Evolutionary conservation across 2,329 filamentous ascomycete genomes (phyloP).

Genomic region (Hymenoscyphus salicellus): DNA sequence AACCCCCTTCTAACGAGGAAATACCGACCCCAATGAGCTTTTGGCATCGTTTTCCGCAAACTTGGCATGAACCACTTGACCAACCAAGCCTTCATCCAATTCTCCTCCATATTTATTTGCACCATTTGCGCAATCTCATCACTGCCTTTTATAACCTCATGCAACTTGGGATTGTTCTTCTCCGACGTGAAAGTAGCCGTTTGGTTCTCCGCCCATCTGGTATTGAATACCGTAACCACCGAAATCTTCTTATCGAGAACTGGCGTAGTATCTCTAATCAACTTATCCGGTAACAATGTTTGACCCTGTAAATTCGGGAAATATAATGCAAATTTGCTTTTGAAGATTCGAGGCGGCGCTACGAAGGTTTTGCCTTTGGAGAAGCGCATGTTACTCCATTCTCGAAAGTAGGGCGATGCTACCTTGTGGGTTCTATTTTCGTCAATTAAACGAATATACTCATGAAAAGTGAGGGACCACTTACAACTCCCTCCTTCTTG

Average conservation of each 20-base stretch:
- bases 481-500: slow-evolving; percentile 72
- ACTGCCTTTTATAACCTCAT: slow-evolving; percentile 55
- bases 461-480: neutral
- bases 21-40: slow-evolving; percentile 57
- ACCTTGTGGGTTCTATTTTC: slow-evolving; percentile 65
- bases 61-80: slow-evolving; percentile 55
- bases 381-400: slow-evolving; percentile 81
- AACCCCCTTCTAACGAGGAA: slow-evolving; percentile 59
- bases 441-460: neutral
- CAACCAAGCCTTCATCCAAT: slow-evolving; percentile 62
- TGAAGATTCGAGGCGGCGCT: slow-evolving; percentile 80
- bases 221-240: slow-evolving; percentile 78
- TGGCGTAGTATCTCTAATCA: slow-evolving; percentile 68
- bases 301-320: slow-evolving; percentile 88
- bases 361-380: slow-evolving; percentile 92
- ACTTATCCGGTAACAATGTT: slow-evolving; percentile 62
- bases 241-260: slow-evolving; percentile 70
- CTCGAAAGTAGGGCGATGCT: slow-evolving; percentile 87
- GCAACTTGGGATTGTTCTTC: slow-evolving; percentile 66
- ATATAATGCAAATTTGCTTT: slow-evolving; percentile 75
- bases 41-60: slow-evolving; percentile 48
- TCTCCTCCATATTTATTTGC: slow-evolving; percentile 87
- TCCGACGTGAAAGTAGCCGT: slow-evolving; percentile 66
- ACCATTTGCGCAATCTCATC: slow-evolving; percentile 66
- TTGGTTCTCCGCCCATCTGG: slow-evolving; percentile 82